Evolutionary conservation across 2,329 filamentous ascomycete species (phyloP).

Genomic region (Colletotrichum shisoi): DNA sequence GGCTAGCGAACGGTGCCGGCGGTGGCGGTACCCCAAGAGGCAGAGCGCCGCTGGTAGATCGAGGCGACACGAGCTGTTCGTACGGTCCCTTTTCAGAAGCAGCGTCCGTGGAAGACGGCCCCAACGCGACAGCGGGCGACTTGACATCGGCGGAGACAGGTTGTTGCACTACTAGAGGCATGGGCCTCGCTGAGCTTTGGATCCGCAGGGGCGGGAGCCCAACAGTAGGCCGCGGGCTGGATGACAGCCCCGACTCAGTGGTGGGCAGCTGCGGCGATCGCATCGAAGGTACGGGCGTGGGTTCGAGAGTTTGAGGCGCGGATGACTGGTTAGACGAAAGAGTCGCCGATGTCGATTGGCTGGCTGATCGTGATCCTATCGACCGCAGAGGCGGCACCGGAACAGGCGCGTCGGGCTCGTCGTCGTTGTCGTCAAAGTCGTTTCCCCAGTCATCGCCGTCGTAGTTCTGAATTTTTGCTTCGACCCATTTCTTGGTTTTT

Average conservation of each 20-base stretch:
- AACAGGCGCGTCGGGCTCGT: conserved; percentile 56
- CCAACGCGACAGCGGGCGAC: conserved; percentile 15
- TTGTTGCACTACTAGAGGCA: conserved; percentile 10
- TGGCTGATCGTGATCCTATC: conserved; percentile 42
- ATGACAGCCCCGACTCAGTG: conserved; percentile 38
- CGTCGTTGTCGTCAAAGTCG: conserved; percentile 66
- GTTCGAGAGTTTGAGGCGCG: conserved; percentile 40
- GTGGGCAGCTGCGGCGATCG: conserved; percentile 36
- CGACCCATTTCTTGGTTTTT: conserved; percentile 95
- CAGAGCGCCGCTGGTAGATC: conserved; percentile 35
- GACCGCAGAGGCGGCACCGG: conserved; percentile 45
- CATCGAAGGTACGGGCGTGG: conserved; percentile 44
- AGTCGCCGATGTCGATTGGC: conserved; percentile 45
- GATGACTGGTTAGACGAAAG: conserved; percentile 40
- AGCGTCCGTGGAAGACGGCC: conserved; percentile 28
- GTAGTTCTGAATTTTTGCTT: conserved; percentile 85
- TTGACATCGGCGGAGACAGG: conserved; percentile 29
- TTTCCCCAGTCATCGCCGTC: conserved; percentile 94
- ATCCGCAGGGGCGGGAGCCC: conserved; percentile 46
- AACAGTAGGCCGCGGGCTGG: conserved; percentile 42
- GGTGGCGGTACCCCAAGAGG: neutral
- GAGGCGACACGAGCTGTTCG: conserved; percentile 41
- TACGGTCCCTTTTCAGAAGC: conserved; percentile 34
- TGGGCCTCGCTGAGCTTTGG: conserved; percentile 43
- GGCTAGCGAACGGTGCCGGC: conserved; percentile 23